These are phyloP conservation scores for Mycosphaerella arachidis DNA, from an alignment of 2,329 filamentous ascomycete genomes.

Conservation along the genomic window DNA sequence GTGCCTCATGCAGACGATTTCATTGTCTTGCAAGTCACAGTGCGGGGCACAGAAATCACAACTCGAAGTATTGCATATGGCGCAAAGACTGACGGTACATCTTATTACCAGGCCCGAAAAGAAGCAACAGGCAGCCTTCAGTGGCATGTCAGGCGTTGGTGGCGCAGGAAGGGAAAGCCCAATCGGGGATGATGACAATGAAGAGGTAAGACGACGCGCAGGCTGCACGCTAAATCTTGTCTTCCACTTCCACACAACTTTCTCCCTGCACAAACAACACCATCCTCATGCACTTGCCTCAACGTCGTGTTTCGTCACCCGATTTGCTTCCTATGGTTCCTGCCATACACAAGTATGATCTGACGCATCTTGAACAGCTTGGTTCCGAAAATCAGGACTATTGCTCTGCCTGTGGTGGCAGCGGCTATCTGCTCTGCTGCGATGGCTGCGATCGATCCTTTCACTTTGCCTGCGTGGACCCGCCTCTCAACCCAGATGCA, in stretches of 20 bases:
- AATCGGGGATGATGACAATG: slow-evolving; percentile 55
- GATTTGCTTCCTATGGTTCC: slow-evolving; percentile 16
- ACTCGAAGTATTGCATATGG: background rate
- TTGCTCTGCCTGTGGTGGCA: slow-evolving; percentile 79
- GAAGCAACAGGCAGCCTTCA: slow-evolving; percentile 64
- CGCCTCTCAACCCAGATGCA: slow-evolving; percentile 57
- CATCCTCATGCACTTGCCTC: slow-evolving; percentile 30
- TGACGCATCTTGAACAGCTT: slow-evolving; percentile 39
- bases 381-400: slow-evolving; percentile 72
- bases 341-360: slow-evolving; percentile 21
- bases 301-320: slow-evolving; percentile 24
- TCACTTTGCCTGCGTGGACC: slow-evolving; percentile 84
- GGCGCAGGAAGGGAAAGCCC: slow-evolving; percentile 60
- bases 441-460: slow-evolving; percentile 88
- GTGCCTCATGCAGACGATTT: slow-evolving; percentile 7
- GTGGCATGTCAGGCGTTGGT: slow-evolving; percentile 61
- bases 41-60: slow-evolving; percentile 18
- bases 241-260: slow-evolving; percentile 38
- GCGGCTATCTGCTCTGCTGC: slow-evolving; percentile 84
- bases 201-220: slow-evolving; percentile 47
- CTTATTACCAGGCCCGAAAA: slow-evolving; percentile 62
- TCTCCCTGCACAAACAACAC: slow-evolving; percentile 20
- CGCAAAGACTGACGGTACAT: slow-evolving; percentile 21
- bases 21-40: slow-evolving; percentile 9
- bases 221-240: slow-evolving; percentile 29